A percentile compares a stretch with the other conserved stretches of the same genome.
Conservation (phyloP, 78 protist species). For the Dictyostelium citrinum region DNA sequence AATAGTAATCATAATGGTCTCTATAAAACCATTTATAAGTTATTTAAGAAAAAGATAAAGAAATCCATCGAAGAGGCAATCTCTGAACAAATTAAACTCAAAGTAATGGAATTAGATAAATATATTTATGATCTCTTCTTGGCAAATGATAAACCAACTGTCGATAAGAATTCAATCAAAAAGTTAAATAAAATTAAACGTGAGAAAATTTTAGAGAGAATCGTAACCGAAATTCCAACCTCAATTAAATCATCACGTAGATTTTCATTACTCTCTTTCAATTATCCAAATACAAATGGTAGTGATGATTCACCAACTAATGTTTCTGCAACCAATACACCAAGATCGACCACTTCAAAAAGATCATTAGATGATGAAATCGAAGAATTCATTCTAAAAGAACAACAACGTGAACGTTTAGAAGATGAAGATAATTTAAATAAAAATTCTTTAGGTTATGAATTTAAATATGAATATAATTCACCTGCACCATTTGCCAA, state of each 20-base stretch:
- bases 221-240: slow-evolving; percentile 27
- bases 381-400: not conserved
- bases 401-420: slow-evolving; percentile 10
- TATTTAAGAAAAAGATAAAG: slow-evolving; percentile 49
- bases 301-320: not conserved
- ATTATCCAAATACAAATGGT: not conserved
- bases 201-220: slow-evolving; percentile 65
- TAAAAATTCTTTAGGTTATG: not conserved
- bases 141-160: not conserved
- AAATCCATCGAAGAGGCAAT: slow-evolving; percentile 25
- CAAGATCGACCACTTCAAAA: not conserved
- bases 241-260: slow-evolving; percentile 18
- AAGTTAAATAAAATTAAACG: not conserved
- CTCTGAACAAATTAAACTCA: not conserved
- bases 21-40: slow-evolving; percentile 35
- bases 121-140: not conserved
- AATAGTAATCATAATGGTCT: slow-evolving; percentile 46
- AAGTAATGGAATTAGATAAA: not conserved
- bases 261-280: slow-evolving; percentile 4
- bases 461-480: not conserved
- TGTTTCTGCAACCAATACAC: not conserved
- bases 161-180: not conserved
- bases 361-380: not conserved
- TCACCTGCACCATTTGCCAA: not conserved
- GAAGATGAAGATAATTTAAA: not conserved